phyloP scores from a whole-genome alignment of 805 yeast genomes.

The Metschnikowia cubensis region DNA sequence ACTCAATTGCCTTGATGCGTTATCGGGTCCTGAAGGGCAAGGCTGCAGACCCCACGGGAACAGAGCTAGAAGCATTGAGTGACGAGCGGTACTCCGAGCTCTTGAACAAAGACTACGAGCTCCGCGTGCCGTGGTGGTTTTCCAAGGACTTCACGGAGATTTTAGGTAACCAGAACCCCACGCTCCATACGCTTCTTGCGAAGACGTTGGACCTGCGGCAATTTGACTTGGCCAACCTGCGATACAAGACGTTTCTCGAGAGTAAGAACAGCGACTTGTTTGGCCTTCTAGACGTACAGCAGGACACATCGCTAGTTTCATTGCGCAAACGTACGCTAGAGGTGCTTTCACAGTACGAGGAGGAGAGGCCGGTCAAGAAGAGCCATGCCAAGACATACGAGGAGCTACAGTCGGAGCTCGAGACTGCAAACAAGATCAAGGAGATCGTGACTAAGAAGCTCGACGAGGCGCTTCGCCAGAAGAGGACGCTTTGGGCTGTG shows the following conservation, averaged over 20 bases:
- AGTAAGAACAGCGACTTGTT: conserved; percentile 15
- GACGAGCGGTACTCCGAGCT: conserved; percentile 28
- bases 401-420: conserved; percentile 27
- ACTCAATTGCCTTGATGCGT: conserved; percentile 28
- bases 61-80: conserved; percentile 23
- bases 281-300: conserved; percentile 7
- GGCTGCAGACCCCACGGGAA: conserved; percentile 20
- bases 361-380: background rate
- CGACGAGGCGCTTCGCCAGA: conserved; percentile 21
- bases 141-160: conserved; percentile 25
- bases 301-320: conserved; percentile 5
- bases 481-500: conserved; percentile 36
- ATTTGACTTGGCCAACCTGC: conserved; percentile 28
- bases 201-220: conserved; percentile 33
- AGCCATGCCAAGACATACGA: conserved; percentile 16
- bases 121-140: conserved; percentile 43
- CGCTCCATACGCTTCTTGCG: conserved; percentile 19
- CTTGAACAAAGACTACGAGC: conserved; percentile 31
- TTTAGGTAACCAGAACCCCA: conserved; percentile 17
- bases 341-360: background rate
- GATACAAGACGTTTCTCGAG: conserved; percentile 26
- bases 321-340: conserved; percentile 8
- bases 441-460: conserved; percentile 32
- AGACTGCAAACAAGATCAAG: conserved; percentile 39
- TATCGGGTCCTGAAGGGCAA: conserved; percentile 30